These are phyloP conservation scores for Huntiella decipiens DNA, from an alignment of 2,329 filamentous ascomycete species.

Conservation along the genomic window DNA sequence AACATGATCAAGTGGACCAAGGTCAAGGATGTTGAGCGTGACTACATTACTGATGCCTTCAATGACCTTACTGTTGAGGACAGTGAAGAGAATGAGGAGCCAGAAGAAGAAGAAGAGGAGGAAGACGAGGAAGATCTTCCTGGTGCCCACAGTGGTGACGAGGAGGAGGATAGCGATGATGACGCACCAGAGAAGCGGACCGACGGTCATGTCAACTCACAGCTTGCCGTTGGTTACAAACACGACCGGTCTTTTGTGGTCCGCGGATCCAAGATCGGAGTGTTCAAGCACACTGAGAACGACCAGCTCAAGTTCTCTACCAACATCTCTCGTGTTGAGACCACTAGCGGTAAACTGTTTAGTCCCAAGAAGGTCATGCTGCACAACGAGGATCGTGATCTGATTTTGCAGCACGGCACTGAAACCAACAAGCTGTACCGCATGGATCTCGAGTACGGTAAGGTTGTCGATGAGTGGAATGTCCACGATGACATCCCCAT, in stretches of 20 bases:
- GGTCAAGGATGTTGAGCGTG: constrained; percentile 75
- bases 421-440: constrained; percentile 85
- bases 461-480: constrained; percentile 97
- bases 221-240: constrained; percentile 90
- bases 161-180: constrained; percentile 49
- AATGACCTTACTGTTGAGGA: constrained; percentile 90
- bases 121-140: constrained; percentile 36
- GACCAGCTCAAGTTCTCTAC: constrained; percentile 92
- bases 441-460: constrained; percentile 96
- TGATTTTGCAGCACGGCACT: constrained; percentile 67
- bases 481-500: constrained; percentile 92
- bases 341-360: constrained; percentile 70
- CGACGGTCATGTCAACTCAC: constrained; percentile 76
- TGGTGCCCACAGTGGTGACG: constrained; percentile 53
- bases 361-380: constrained; percentile 95
- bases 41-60: constrained; percentile 91
- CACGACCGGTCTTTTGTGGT: constrained; percentile 95
- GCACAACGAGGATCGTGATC: constrained; percentile 72
- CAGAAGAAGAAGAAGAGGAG: constrained; percentile 30
- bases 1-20: constrained; percentile 91
- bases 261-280: constrained; percentile 90
- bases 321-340: constrained; percentile 90
- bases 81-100: constrained; percentile 25
- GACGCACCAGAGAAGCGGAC: constrained; percentile 47
- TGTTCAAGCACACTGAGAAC: constrained; percentile 89